Conservation (phyloP, 495 filamentous ascomycete genomes). For the Bacidia gigantensis region DNA sequence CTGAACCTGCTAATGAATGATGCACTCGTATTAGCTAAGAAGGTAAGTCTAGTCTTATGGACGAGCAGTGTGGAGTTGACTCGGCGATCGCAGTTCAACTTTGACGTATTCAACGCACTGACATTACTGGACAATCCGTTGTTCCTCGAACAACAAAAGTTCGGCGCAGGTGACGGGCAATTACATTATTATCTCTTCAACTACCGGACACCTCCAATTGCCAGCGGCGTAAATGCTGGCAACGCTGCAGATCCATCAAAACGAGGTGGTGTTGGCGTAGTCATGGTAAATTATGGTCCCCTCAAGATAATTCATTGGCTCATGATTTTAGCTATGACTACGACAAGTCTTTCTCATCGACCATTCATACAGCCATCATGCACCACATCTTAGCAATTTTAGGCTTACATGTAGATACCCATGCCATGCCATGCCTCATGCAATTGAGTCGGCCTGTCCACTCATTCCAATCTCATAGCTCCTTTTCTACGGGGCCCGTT, state of each 20-base stretch:
- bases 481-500: slow-evolving; percentile 36
- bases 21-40: slow-evolving; percentile 76
- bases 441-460: neutral
- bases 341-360: neutral
- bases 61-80: neutral
- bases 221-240: slow-evolving; percentile 66
- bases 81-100: slow-evolving; percentile 39
- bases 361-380: neutral
- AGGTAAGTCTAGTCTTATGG: slow-evolving; percentile 25
- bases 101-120: slow-evolving; percentile 94
- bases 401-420: neutral
- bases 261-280: slow-evolving; percentile 78
- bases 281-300: slow-evolving; percentile 59
- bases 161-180: slow-evolving; percentile 83
- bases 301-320: neutral
- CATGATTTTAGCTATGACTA: neutral
- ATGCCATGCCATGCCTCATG: neutral
- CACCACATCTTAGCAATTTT: too few species aligned
- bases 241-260: slow-evolving; percentile 59
- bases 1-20: slow-evolving; percentile 70
- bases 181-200: slow-evolving; percentile 96
- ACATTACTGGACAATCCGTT: slow-evolving; percentile 86
- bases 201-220: slow-evolving; percentile 69
- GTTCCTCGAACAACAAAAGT: slow-evolving; percentile 86
- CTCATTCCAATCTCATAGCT: neutral